Base-by-base conservation (phyloP, 768 basidiomycete species). In the Dentipellis fragilis region DNA sequence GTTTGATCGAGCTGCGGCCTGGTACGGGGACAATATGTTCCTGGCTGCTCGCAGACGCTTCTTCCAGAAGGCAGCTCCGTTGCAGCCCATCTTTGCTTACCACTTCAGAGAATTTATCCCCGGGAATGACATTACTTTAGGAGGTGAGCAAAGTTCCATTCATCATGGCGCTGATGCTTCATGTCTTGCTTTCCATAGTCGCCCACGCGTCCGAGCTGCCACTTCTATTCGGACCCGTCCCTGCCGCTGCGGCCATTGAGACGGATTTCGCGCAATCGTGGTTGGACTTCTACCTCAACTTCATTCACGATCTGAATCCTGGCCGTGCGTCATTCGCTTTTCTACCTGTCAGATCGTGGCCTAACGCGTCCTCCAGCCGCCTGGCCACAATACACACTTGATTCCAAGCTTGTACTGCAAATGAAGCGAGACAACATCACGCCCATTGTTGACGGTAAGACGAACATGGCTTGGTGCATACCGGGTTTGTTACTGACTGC, bases 21-120 rank as follows among this genome's bases (percentile, higher is more conserved):
- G 78, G 77, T 84, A 83, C 59, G 78, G 78, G 1, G 80, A 79
- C 57, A 68, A 72, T 52, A 82, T 81, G 78, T 84, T 73, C 63
- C 67, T 83, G 35, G 71, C 75, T 0, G 72, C 79, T 0, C 63
- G 80, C 34, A 68, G 81, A 39, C 67, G 76, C 46, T 78, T 82
- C 53, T 77, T 80, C 56, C 67, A 75, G 21, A 69, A 75, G 45
- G 80, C 74, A 0, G 72, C 80, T 2, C 58, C 70, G 0, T 58
- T 70, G 22, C 79, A 80, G 58, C 73, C 75, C 0, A 72, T 77
- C 60, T 84, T 75, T 65, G 77, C 67, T 0, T 83, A 84, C 53
- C 73, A 74, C 58, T 83, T 83, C 61, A 69, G 66, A 16, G 80
- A 83, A 63, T 78, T 80, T 37, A 76, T 84, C 52, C 80, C 80